Evolutionary conservation across 1,284 basidiomycete genomes (phyloP), one percentile per base, ranked within the genome.

Genomic region (Porodaedalea pini): DNA sequence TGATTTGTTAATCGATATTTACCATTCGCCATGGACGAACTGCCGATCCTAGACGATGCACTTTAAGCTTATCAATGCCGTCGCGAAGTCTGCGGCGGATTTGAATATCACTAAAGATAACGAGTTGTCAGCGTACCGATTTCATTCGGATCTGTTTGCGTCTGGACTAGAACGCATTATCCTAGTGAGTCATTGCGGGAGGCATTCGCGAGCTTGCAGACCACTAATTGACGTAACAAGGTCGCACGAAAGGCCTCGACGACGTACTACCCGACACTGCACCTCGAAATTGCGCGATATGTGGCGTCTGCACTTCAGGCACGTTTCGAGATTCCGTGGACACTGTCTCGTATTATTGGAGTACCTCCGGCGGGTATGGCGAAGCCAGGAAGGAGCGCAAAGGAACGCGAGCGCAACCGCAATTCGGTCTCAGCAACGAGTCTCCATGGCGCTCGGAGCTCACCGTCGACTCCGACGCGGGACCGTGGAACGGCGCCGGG

Each of bases 161-260:
- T 94, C 90, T 2, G 94, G 94, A 0, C 77, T 97, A 54, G 94
- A 97, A 68, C 83, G 89, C 34, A 83, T 92, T 39, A 74, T 93
- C 47, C 69, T 90, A 64, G 89, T 91, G 47, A 41, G 68, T 69
- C 57, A 73, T 71, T 21, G 11, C 3, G 23, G 48, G 15, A 34
- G 13, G 13, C 32, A 34, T 34, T 34, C 6, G 13, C 7, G 13
- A 13, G 32, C 6, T 34, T 6, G 32, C 6, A 34, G 32, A 34
- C 6, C 7, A 4, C 8, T 53, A 32, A 1, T 50, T 40, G 21
- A 32, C 25, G 49, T 29, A 40, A 4, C 7, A 67, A 97, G 94
- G 91, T 94, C 41, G 83, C 92, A 1, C 87, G 94, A 54, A 96
- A 96, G 71, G 92, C 94, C 6, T 96, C 94, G 5, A 85, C 88